Evolutionary conservation across 768 basidiomycete genomes (phyloP).

Genomic region (Tylopilus sp.): DNA sequence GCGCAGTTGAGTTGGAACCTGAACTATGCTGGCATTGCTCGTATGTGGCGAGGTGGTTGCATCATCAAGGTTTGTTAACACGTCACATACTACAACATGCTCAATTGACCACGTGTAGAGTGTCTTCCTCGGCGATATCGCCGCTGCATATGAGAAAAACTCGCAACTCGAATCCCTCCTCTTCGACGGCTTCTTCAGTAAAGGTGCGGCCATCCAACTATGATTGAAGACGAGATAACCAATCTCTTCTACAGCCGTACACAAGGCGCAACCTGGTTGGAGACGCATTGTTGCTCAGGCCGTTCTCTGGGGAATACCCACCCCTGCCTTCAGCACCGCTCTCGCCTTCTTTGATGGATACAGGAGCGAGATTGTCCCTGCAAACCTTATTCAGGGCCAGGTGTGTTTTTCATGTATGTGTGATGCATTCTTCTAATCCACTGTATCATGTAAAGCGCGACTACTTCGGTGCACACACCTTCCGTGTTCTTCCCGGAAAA

Average conservation of each 20-base stretch:
- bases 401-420: conserved; percentile 33
- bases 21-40: conserved; percentile 97
- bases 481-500: conserved; percentile 89
- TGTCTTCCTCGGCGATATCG: conserved; percentile 94
- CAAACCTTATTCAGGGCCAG: conserved; percentile 94
- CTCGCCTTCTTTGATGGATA: conserved; percentile 99
- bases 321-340: conserved; percentile 97
- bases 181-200: conserved; percentile 97
- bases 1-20: conserved; percentile 77
- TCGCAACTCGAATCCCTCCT: conserved; percentile 83
- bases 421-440: background rate
- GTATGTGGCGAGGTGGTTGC: conserved; percentile 99
- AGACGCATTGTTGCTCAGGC: conserved; percentile 95
- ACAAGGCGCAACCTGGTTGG: conserved; percentile 97
- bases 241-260: conserved; percentile 54
- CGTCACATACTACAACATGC: conserved; percentile 7
- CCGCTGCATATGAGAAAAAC: conserved; percentile 86
- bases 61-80: conserved; percentile 79
- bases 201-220: conserved; percentile 44
- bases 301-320: conserved; percentile 95
- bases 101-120: conserved; percentile 38
- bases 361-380: conserved; percentile 90
- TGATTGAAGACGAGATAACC: background rate
- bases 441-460: conserved; percentile 61
- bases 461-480: conserved; percentile 99